These are phyloP conservation scores for Rhizophagus sp. DNA, from an alignment of 192 early-diverging fungal species.

Conservation along the genomic window DNA sequence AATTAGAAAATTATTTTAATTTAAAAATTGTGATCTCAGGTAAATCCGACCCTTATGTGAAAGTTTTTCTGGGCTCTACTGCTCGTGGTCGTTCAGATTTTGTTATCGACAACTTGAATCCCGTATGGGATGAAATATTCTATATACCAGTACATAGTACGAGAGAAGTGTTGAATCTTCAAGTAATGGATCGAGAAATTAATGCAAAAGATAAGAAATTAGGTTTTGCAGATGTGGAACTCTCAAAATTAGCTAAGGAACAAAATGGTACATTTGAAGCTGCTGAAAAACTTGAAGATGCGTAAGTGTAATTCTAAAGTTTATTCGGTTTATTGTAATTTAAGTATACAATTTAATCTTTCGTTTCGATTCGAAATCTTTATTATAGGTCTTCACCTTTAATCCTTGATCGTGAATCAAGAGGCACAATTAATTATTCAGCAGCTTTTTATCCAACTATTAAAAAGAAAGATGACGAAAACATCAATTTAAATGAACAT, in stretches of 20 bases:
- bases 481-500: neutral
- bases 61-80: constrained; percentile 57
- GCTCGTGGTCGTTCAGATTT: constrained; percentile 66
- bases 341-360: neutral
- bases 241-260: constrained; percentile 25
- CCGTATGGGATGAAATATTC: constrained; percentile 81
- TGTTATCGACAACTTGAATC: constrained; percentile 71
- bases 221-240: constrained; percentile 50
- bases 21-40: constrained; percentile 27
- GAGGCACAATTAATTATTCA: constrained; percentile 10
- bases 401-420: neutral
- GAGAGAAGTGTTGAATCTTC: constrained; percentile 64
- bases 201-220: constrained; percentile 71
- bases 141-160: constrained; percentile 74
- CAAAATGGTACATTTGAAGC: constrained; percentile 33
- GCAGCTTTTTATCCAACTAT: constrained; percentile 24
- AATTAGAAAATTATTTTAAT: neutral
- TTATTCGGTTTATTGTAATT: neutral
- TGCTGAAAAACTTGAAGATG: constrained; percentile 30
- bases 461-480: neutral
- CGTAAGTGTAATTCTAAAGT: constrained; percentile 24
- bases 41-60: constrained; percentile 86
- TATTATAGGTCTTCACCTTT: constrained; percentile 10
- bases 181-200: constrained; percentile 79
- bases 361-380: no score